Percentiles rank a stretch among this genome's conserved stretches.
These are phyloP conservation scores for Westerdykella aurantiaca DNA, from an alignment of 2,329 filamentous ascomycete species.

Conservation along the genomic window DNA sequence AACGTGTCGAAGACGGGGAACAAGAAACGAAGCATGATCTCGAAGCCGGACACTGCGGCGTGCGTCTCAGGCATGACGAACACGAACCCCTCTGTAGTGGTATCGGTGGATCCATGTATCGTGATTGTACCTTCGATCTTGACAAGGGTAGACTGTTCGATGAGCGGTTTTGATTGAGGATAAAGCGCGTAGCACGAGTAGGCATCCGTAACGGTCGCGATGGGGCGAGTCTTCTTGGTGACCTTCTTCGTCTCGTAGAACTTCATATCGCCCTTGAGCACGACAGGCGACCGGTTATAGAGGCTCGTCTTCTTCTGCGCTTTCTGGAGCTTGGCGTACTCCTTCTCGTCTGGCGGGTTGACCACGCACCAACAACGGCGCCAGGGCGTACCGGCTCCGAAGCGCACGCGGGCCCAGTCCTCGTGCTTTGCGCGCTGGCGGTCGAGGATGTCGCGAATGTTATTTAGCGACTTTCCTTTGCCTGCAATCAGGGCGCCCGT, in stretches of 20 bases:
- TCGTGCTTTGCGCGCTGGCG: slow-evolving; percentile 70
- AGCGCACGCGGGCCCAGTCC: slow-evolving; percentile 92
- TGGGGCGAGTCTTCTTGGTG: slow-evolving; percentile 83
- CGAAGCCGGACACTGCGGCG: slow-evolving; percentile 87
- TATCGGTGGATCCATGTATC: slow-evolving; percentile 72
- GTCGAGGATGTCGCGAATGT: slow-evolving; percentile 84
- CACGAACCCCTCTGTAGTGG: slow-evolving; percentile 83
- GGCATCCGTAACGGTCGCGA: slow-evolving; percentile 84
- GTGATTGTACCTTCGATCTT: slow-evolving; percentile 91
- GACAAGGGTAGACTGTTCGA: slow-evolving; percentile 88
- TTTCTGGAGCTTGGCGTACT: slow-evolving; percentile 77
- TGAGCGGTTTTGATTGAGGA: slow-evolving; percentile 85
- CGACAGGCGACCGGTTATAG: slow-evolving; percentile 67
- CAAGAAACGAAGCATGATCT: slow-evolving; percentile 87
- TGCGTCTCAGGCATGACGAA: slow-evolving; percentile 96
- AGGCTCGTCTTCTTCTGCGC: slow-evolving; percentile 72
- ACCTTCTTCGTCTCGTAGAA: slow-evolving; percentile 91
- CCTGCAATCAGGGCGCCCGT: slow-evolving; percentile 93
- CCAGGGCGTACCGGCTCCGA: slow-evolving; percentile 94
- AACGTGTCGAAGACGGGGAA: slow-evolving; percentile 95
- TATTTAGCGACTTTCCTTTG: slow-evolving; percentile 84
- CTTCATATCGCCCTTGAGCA: slow-evolving; percentile 82
- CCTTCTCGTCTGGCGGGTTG: slow-evolving; percentile 87
- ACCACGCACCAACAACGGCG: slow-evolving; percentile 95
- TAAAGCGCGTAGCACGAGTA: slow-evolving; percentile 95